Evolutionary conservation across 2,329 filamentous ascomycete genomes (phyloP).

Genomic region (Trematosphaeria pertusa): DNA sequence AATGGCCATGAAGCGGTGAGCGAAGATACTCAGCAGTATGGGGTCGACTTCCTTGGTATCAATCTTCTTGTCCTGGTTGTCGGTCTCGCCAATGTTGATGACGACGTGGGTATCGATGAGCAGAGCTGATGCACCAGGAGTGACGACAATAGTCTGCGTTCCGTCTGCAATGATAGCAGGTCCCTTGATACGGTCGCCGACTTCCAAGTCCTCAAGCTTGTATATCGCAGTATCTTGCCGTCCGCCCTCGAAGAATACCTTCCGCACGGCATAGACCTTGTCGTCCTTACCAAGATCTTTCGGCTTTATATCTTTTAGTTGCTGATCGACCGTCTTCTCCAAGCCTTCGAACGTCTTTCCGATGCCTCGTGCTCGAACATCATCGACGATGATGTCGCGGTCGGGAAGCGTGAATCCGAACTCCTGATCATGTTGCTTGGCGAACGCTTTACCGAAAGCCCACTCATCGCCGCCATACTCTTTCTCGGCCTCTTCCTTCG

Average conservation of each 20-base stretch:
- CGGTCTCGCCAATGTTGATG: conserved; percentile 75
- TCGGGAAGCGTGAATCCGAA: conserved; percentile 90
- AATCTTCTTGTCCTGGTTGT: conserved; percentile 56
- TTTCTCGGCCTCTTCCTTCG: conserved; percentile 64
- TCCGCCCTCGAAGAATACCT: conserved; percentile 86
- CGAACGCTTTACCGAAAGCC: conserved; percentile 84
- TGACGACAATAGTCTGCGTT: conserved; percentile 90
- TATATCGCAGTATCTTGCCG: conserved; percentile 81
- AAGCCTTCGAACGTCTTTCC: conserved; percentile 84
- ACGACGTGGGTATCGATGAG: conserved; percentile 87
- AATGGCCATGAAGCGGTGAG: conserved; percentile 84
- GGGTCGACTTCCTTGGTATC: conserved; percentile 70
- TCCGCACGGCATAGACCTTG: conserved; percentile 69
- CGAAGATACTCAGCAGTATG: conserved; percentile 79
- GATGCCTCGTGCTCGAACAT: conserved; percentile 86
- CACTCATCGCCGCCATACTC: conserved; percentile 71
- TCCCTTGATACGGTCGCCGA: conserved; percentile 76
- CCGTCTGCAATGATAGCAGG: conserved; percentile 88
- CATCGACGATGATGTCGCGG: conserved; percentile 87
- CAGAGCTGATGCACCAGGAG: conserved; percentile 76
- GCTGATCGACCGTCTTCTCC: conserved; percentile 83
- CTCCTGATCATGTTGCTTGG: conserved; percentile 87
- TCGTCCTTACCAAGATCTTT: conserved; percentile 62
- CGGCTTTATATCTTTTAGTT: conserved; percentile 73
- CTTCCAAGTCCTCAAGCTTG: conserved; percentile 74